Evolutionary conservation across 2,329 filamentous ascomycete genomes (phyloP), one percentile per base, ranked within the genome.

Genomic region (Trichophyton benhamiae): DNA sequence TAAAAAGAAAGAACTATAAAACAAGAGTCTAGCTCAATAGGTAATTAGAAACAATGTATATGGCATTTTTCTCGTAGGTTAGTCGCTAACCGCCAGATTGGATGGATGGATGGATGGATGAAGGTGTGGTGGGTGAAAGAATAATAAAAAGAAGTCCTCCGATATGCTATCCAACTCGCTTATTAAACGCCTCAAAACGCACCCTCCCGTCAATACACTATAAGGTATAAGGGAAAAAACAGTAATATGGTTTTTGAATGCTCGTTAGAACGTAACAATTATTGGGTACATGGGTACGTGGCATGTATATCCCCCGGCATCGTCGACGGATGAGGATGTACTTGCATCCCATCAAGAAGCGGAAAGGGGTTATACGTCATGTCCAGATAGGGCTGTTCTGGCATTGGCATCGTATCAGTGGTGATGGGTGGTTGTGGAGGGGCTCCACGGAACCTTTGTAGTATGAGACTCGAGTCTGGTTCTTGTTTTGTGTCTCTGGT

Each of bases 361-460:
- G 55, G 55, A 58, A 58, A 58, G 27, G 55, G 27, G 33, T 58
- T 61, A 27, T 57, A 58, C 49, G 58, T 13, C 11, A 60, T 49
- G 5, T 6, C 20, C 17, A 38, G 20, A 33, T 48, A 49, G 17
- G 27, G 44, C 17, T 11, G 38, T 20, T 30, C 41, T 15, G 58
- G 27, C 30, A 60, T 30, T 3, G 49, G 25, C 7, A 38, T 17
- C 7, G 58, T 6, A 6, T 60, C 42, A n/a, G 42, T 2, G 13
- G 38, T 17, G 17, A 49, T 36, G 7, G 58, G 58, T 3, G 17
- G 11, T 4, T n/a, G 38, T 17, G 58, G 58, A 36, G 58, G 13
- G 11, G 25, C 20, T 1, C 58, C 42, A n/a, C 42, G 20, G 44
- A 60, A 49, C 9, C 42, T 42, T 22, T 60, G 58, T 49, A 60